These are phyloP conservation scores for Suillus tomentosus DNA, from an alignment of 768 basidiomycete species.

Conservation along the genomic window DNA sequence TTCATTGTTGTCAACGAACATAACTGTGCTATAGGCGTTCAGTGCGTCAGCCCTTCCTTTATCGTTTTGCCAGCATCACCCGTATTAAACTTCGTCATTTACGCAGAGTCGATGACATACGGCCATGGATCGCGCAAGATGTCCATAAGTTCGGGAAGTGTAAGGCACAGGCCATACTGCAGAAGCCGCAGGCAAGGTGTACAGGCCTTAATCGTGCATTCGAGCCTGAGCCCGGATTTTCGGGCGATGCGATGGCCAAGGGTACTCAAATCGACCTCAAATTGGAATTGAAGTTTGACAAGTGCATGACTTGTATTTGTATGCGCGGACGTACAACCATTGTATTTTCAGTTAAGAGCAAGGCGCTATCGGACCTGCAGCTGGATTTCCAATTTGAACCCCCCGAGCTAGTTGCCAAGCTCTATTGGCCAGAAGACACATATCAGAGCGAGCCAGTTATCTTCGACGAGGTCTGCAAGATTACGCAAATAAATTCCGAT, in stretches of 20 bases:
- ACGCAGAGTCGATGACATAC: no score
- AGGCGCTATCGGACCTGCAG: background rate
- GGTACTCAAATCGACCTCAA: background rate
- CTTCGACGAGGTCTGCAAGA: background rate
- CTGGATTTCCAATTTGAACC: background rate
- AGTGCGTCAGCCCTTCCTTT: no score
- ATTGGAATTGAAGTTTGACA: background rate
- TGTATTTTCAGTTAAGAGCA: slow-evolving; percentile 4
- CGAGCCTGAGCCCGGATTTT: background rate
- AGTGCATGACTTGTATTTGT: slow-evolving; percentile 7
- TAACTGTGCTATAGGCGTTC: no score
- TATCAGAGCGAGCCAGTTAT: no score
- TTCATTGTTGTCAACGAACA: no score
- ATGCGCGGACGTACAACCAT: slow-evolving; percentile 13
- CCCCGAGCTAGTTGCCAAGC: background rate
- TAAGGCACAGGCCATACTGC: no score
- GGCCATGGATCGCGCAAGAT: no score
- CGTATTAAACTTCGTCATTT: no score
- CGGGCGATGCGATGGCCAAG: background rate
- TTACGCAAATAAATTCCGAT: no score
- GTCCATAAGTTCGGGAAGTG: no score
- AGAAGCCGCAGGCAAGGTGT: no score
- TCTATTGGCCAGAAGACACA: background rate
- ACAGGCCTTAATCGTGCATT: slow-evolving; percentile 10
- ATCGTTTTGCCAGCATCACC: no score